phyloP scores from a whole-genome alignment of 345 rosid genomes.

The Psidium friedrichsthalianum region DNA sequence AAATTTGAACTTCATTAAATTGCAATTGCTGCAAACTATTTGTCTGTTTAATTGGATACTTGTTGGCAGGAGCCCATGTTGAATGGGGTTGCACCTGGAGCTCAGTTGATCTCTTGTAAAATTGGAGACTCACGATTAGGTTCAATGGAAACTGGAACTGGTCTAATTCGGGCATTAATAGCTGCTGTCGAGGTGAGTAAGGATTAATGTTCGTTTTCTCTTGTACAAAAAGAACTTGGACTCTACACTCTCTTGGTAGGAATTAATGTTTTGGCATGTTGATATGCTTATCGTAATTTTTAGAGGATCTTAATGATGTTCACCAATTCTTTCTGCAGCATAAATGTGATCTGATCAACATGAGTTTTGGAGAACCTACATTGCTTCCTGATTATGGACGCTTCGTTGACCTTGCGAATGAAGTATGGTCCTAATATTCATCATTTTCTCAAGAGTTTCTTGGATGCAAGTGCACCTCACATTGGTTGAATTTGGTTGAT shows the following conservation, averaged over 20 bases:
- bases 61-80: slow-evolving; percentile 66
- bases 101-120: slow-evolving; percentile 94
- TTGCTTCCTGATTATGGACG: slow-evolving; percentile 94
- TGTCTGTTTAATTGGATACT: slow-evolving; percentile 2
- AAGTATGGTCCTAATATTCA: slow-evolving; percentile 32
- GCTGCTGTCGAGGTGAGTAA: slow-evolving; percentile 78
- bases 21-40: not conserved
- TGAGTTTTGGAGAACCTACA: slow-evolving; percentile 92
- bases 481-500: not conserved
- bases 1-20: not conserved
- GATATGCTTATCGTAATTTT: not conserved
- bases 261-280: not conserved
- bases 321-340: slow-evolving; percentile 39
- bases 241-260: not conserved
- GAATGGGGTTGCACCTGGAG: slow-evolving; percentile 98
- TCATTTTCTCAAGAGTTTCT: not conserved
- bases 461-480: not conserved
- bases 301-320: not conserved
- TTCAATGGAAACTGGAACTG: slow-evolving; percentile 98
- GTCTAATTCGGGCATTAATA: slow-evolving; percentile 78
- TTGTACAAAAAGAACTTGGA: not conserved
- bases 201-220: not conserved
- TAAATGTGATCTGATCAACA: slow-evolving; percentile 95
- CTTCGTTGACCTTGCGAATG: slow-evolving; percentile 90
- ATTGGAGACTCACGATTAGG: slow-evolving; percentile 93